Percentiles rank a stretch among this genome's conserved stretches.
phyloP scores from a whole-genome alignment of 768 basidiomycete genomes.

The Pulveroboletus ravenelii region DNA sequence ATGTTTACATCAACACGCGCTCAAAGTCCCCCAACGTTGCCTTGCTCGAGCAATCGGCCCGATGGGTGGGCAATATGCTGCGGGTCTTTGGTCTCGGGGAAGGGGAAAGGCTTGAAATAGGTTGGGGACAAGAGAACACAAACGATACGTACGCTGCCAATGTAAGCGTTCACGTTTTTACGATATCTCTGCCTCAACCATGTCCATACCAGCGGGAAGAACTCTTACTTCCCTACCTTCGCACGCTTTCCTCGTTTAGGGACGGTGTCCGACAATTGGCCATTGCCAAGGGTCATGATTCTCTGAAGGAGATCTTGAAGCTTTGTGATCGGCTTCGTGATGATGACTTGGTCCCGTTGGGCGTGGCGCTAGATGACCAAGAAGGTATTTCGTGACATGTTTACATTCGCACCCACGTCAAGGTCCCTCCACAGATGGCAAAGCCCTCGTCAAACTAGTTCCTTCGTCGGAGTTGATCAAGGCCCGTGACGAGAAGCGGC shows the following conservation, averaged over 20 bases:
- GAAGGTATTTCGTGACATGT: conserved; percentile 53
- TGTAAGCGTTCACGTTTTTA: conserved; percentile 36
- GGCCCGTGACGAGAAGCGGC: conserved; percentile 85
- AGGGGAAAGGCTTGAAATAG: conserved; percentile 61
- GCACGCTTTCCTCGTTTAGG: conserved; percentile 82
- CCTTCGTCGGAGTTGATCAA: conserved; percentile 75
- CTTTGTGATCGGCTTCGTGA: conserved; percentile 90
- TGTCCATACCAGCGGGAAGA: conserved; percentile 64
- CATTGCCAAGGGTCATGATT: conserved; percentile 60
- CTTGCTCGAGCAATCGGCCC: conserved; percentile 58
- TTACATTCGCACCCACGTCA: not conserved
- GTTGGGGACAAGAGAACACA: conserved; percentile 75
- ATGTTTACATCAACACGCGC: conserved; percentile 78
- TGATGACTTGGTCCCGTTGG: conserved; percentile 84
- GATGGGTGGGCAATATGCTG: conserved; percentile 71
- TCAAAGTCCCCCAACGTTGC: conserved; percentile 55
- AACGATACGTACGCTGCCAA: conserved; percentile 33
- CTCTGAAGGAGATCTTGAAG: conserved; percentile 75
- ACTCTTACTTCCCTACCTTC: conserved; percentile 83
- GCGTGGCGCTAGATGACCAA: conserved; percentile 95
- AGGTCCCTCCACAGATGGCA: conserved; percentile 59
- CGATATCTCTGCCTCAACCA: not conserved
- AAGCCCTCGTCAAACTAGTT: conserved; percentile 90
- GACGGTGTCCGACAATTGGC: conserved; percentile 83
- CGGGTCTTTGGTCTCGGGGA: conserved; percentile 78